Base-by-base conservation (phyloP, 805 yeast genomes). In the Starmera quercuum region DNA sequence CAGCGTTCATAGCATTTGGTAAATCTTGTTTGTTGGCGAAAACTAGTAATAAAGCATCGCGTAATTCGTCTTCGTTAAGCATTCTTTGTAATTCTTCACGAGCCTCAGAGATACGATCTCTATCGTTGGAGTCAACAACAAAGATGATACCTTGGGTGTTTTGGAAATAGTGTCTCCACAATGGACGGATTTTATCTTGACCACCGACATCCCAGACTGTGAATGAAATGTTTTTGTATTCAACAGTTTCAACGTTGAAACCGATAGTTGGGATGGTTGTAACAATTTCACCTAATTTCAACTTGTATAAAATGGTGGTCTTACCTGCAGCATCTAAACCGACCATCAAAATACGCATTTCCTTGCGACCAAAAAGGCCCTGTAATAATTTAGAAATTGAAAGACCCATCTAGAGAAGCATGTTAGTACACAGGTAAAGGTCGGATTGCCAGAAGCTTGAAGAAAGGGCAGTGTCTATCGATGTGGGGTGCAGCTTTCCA, bases 131-230 rank as follows among this genome's bases (percentile, higher is more conserved):
- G 72, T 90, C 97, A 52, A 90, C 95, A 45, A 90, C 97, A 61
- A 88, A 90, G 63, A 90, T 88, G 60, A 90, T 85, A 72, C 97
- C 97, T 68, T 90, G 97, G 42, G 97, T 87, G 76, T 90, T 90
- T 70, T 90, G 95, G 84, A 79, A 90, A 66, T 90, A 90, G 68
- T 90, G 95, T 78, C 97, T 83, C 97, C 97, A 90, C 65, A 90
- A 73, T 40, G 97, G 96, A 71, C 97, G 84, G 59, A 90, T 90
- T 71, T 88, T 88, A 67, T 87, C 96, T 73, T 90, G 97, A 77
- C 97, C 97, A 83, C 97, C 97, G 53, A 88, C 96, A 77, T 90
- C 97, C 97, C 97, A 87, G 46, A 87, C 96, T 40, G 95, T 86
- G 71, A 87, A 87, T 29, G 95, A 82, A 64, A 87, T 85, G 79